Conservation (phyloP, 2,329 filamentous ascomycete genomes). For the Trichoderma sp. region DNA sequence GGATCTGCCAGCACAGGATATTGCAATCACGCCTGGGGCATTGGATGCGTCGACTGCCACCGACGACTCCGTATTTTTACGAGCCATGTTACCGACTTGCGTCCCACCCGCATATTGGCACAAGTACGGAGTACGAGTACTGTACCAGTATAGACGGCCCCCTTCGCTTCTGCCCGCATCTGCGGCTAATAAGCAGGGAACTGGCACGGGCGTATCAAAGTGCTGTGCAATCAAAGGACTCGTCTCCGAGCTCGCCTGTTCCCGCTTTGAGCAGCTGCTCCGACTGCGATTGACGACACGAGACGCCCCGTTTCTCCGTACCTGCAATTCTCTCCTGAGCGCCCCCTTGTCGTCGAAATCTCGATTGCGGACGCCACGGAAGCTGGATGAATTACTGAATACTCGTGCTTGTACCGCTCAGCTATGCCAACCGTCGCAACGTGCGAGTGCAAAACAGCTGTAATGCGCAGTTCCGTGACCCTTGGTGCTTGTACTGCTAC, state of each 20-base stretch:
- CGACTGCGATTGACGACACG: constrained; percentile 17
- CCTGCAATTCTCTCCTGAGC: constrained; percentile 7
- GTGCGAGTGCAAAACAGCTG: neutral
- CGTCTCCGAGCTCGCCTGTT: constrained; percentile 10
- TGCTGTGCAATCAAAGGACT: constrained; percentile 14
- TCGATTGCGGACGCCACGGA: constrained; percentile 10
- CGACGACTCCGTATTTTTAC: constrained; percentile 5
- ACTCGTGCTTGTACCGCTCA: neutral
- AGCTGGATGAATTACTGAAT: neutral
- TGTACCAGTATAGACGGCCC: neutral
- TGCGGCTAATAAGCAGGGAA: constrained; percentile 18
- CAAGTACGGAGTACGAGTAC: neutral
- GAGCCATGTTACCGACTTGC: constrained; percentile 3
- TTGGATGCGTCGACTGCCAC: constrained; percentile 1
- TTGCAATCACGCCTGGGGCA: constrained; percentile 1
- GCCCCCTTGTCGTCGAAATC: constrained; percentile 7
- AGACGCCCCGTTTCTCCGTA: constrained; percentile 16
- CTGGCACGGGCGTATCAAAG: constrained; percentile 14
- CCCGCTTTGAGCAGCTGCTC: constrained; percentile 18
- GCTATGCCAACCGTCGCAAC: neutral
- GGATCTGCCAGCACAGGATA: neutral
- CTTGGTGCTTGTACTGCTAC: neutral
- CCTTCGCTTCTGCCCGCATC: constrained; percentile 18
- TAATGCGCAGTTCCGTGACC: neutral
- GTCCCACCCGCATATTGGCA: constrained; percentile 16